These are phyloP conservation scores for Populus hybrid DNA, from an alignment of 441 rosid species.

Conservation along the genomic window DNA sequence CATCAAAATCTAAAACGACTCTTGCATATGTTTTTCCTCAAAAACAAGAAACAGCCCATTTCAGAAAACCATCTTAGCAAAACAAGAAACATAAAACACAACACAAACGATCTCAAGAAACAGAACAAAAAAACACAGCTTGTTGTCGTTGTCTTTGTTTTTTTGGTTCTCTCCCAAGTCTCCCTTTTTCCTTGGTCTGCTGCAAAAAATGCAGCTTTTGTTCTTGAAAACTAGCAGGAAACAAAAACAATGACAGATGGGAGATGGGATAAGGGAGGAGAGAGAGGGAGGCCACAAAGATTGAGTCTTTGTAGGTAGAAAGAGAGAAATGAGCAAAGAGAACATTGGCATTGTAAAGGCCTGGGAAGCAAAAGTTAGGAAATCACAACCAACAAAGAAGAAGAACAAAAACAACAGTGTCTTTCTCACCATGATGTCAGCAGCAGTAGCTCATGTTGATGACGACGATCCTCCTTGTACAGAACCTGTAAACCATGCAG, in stretches of 20 bases:
- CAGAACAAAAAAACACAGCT: conserved; percentile 1
- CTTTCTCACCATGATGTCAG: conserved; percentile 46
- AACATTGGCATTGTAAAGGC: conserved; percentile 44
- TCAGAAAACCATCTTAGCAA: conserved; percentile 6
- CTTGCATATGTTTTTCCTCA: conserved; percentile 8
- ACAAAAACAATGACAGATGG: conserved; percentile 4
- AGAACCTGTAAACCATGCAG: conserved; percentile 34
- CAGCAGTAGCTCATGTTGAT: conserved; percentile 75
- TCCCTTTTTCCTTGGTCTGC: conserved; percentile 13
- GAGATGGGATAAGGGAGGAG: not conserved
- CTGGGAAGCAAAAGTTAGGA: conserved; percentile 49
- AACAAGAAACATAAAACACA: not conserved
- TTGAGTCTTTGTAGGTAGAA: conserved; percentile 2
- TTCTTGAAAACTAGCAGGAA: conserved; percentile 15
- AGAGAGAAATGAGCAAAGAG: conserved; percentile 46
- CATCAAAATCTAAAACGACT: conserved; percentile 31
- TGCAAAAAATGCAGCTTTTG: conserved; percentile 17
- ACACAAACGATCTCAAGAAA: not conserved
- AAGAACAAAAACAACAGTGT: conserved; percentile 31
- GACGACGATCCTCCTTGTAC: conserved; percentile 49
- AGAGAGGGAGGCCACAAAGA: conserved; percentile 5
- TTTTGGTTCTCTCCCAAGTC: conserved; percentile 15
- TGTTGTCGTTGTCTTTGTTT: conserved; percentile 18
- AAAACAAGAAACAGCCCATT: conserved; percentile 20
- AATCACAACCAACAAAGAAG: conserved; percentile 42